These are phyloP conservation scores for Durusdinium trenchii DNA, from an alignment of 73 alveolate genomes.

Conservation along the genomic window DNA sequence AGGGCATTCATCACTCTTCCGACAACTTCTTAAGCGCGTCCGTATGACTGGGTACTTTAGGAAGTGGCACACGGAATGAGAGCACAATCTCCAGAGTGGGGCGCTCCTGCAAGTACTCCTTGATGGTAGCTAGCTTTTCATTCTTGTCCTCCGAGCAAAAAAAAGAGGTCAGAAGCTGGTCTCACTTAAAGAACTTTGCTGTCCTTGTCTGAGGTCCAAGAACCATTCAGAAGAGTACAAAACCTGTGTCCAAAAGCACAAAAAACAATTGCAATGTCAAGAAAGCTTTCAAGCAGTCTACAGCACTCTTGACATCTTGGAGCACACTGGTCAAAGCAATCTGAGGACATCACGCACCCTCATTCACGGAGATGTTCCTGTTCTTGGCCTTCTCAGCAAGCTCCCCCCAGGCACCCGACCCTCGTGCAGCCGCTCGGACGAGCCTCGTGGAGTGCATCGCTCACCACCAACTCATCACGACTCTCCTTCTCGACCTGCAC, in stretches of 20 bases:
- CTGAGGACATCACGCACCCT: neutral
- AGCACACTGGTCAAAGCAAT: neutral
- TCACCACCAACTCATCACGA: neutral
- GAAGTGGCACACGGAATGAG: too few species aligned
- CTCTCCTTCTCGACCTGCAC: neutral
- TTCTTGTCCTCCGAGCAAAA: neutral
- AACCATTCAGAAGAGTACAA: neutral
- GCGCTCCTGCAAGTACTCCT: conserved; percentile 37
- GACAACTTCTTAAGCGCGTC: too few species aligned
- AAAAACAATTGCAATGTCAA: neutral
- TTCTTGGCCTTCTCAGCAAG: neutral
- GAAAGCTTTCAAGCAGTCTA: neutral
- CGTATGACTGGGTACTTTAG: too few species aligned
- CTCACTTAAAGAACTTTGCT: neutral
- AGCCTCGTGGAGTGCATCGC: neutral
- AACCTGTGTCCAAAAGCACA: too few species aligned
- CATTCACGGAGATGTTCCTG: neutral
- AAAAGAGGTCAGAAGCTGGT: neutral
- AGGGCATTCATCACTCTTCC: too few species aligned
- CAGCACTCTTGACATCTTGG: neutral
- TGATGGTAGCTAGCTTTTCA: neutral
- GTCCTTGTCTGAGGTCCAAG: neutral
- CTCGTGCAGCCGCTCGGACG: neutral
- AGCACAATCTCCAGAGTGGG: too few species aligned
- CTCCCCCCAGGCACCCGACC: neutral